Evolutionary conservation across 495 filamentous ascomycete genomes (phyloP).

Genomic region (Lophiotrema nucula): DNA sequence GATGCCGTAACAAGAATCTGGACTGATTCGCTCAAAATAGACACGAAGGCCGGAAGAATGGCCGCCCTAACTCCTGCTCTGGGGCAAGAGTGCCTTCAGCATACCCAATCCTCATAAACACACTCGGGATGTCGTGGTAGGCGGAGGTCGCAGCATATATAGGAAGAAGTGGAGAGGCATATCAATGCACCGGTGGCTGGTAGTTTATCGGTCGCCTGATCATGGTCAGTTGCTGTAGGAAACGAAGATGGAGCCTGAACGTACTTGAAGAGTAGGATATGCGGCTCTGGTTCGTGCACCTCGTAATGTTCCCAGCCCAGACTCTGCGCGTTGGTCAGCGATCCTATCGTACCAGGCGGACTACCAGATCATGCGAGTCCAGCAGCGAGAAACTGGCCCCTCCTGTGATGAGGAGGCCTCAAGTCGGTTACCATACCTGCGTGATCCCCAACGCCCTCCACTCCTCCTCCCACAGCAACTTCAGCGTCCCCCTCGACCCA

Average conservation of each 20-base stretch:
- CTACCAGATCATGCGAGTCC: no score
- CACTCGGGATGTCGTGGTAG: no score
- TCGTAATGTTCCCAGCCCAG: slow-evolving; percentile 99
- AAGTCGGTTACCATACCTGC: no score
- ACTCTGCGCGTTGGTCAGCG: slow-evolving; percentile 58
- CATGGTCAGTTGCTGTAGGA: not conserved
- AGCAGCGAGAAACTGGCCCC: no score
- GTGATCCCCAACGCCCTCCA: slow-evolving; percentile 96
- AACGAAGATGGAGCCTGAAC: not conserved
- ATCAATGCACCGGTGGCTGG: slow-evolving; percentile 60
- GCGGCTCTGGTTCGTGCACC: slow-evolving; percentile 96
- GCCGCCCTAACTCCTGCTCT: no score
- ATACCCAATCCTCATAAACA: no score
- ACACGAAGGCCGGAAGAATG: no score
- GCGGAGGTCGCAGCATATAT: no score
- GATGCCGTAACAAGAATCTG: slow-evolving; percentile 26
- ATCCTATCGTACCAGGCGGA: no score
- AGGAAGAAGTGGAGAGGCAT: not conserved
- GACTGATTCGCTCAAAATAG: slow-evolving; percentile 14
- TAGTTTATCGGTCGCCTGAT: slow-evolving; percentile 81
- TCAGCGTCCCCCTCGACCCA: slow-evolving; percentile 82
- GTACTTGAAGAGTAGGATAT: slow-evolving; percentile 97
- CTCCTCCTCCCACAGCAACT: slow-evolving; percentile 96
- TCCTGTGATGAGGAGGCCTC: no score
- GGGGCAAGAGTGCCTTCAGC: no score